Evolutionary conservation across 139 green algal genomes (phyloP).

Genomic region (Chlorella sorokiniana): DNA sequence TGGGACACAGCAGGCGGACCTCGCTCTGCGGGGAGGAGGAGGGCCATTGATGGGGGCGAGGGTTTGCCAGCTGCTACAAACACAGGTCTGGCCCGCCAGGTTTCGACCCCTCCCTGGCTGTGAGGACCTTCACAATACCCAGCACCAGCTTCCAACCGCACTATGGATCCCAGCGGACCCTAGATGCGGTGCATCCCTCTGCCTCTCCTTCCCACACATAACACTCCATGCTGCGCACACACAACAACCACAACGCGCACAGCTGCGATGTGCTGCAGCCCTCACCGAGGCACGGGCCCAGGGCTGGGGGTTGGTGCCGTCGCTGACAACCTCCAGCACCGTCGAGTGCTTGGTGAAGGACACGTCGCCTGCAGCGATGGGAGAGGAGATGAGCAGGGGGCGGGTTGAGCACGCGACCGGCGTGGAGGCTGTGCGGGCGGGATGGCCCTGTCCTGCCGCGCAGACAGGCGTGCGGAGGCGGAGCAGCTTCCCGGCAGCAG

Average conservation of each 20-base stretch:
- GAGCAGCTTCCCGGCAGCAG: not conserved
- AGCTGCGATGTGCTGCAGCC: too few species aligned
- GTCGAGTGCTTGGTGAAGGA: conserved; percentile 46
- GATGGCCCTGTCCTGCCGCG: not conserved
- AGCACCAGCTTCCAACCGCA: too few species aligned
- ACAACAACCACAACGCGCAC: too few species aligned
- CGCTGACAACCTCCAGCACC: conserved; percentile 22
- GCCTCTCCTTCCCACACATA: too few species aligned
- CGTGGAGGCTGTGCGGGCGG: too few species aligned
- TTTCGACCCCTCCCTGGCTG: too few species aligned
- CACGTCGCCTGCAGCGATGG: conserved; percentile 37
- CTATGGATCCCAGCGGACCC: too few species aligned
- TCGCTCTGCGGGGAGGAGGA: conserved; percentile 11
- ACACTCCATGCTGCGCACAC: too few species aligned
- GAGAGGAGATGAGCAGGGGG: not conserved
- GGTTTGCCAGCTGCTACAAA: not conserved
- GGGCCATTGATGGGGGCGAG: not conserved
- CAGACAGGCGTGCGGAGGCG: not conserved
- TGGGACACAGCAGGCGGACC: conserved; percentile 38
- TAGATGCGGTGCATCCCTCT: too few species aligned
- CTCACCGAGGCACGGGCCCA: too few species aligned
- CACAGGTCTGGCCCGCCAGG: not conserved
- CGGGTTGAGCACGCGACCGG: too few species aligned
- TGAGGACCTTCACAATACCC: too few species aligned
- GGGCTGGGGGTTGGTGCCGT: conserved; percentile 10